Evolutionary conservation across 2,329 filamentous ascomycete species (phyloP).

Genomic region (Aspergillus versicolor): DNA sequence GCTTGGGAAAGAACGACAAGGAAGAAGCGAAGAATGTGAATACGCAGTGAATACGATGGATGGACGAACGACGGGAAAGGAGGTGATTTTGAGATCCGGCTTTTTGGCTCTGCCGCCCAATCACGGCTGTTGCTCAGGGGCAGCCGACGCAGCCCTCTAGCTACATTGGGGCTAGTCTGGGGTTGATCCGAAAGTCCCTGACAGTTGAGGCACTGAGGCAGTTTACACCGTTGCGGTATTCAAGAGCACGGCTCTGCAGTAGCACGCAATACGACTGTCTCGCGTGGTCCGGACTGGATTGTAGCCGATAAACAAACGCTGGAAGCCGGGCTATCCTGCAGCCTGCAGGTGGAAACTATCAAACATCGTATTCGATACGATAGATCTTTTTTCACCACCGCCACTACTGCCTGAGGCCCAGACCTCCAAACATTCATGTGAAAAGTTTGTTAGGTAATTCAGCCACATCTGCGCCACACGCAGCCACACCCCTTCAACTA

Average conservation of each 20-base stretch:
- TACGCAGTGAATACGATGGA: slow-evolving; percentile 13
- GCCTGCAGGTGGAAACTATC: not conserved
- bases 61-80: slow-evolving; percentile 24
- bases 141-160: slow-evolving; percentile 3
- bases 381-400: not conserved
- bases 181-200: slow-evolving; percentile 1
- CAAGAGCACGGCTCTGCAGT: not conserved
- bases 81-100: slow-evolving; percentile 19
- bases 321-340: not conserved
- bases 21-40: slow-evolving; percentile 12
- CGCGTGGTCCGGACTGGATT: not conserved
- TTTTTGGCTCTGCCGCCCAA: slow-evolving; percentile 19
- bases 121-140: slow-evolving; percentile 5
- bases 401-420: not conserved
- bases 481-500: not conserved
- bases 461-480: not conserved
- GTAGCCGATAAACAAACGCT: not conserved
- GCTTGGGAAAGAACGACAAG: not conserved
- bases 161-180: slow-evolving; percentile 6
- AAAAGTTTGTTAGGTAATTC: not conserved
- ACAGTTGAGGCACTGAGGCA: not conserved
- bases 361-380: slow-evolving; percentile 7
- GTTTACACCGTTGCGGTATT: not conserved
- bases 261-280: not conserved
- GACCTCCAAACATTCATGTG: not conserved